phyloP scores from a whole-genome alignment of 2,329 filamentous ascomycete species.

The Beauveria sp. region DNA sequence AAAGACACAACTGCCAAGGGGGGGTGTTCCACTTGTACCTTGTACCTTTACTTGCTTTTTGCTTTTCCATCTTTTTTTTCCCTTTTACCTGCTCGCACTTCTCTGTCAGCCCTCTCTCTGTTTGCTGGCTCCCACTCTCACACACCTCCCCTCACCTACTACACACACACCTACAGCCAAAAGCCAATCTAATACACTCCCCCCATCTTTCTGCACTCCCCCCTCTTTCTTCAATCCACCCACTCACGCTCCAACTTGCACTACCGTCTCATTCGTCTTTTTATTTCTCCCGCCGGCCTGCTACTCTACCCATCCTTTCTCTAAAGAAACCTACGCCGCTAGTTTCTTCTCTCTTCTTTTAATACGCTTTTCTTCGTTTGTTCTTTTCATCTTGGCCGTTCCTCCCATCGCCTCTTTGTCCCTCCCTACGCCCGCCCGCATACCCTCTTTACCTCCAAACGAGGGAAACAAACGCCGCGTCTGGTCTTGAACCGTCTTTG shows the following conservation, averaged over 20 bases:
- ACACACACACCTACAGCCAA: not conserved
- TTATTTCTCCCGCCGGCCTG: slow-evolving; percentile 1
- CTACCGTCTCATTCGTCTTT: slow-evolving; percentile 10
- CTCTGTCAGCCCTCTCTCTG: not conserved
- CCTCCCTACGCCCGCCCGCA: not conserved
- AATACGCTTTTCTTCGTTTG: not conserved
- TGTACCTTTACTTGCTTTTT: not conserved
- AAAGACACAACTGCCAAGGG: not conserved
- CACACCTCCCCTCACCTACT: not conserved
- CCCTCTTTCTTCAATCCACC: not conserved
- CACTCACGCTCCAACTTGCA: slow-evolving; percentile 1
- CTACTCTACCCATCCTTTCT: slow-evolving; percentile 2
- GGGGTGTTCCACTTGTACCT: not conserved
- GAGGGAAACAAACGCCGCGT: not conserved
- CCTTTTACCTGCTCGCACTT: not conserved
- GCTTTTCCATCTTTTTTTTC: not conserved
- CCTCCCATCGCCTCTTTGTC: not conserved
- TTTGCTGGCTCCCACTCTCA: not conserved
- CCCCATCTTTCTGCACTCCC: slow-evolving; percentile 1
- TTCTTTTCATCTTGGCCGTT: slow-evolving; percentile 2
- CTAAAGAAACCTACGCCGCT: not conserved
- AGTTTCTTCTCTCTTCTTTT: not conserved
- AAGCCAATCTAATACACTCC: slow-evolving; percentile 5
- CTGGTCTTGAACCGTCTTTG: not conserved
- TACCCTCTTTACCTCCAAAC: not conserved